These are phyloP conservation scores for Tricholoma terreum DNA, from an alignment of 768 basidiomycete genomes.

Conservation along the genomic window DNA sequence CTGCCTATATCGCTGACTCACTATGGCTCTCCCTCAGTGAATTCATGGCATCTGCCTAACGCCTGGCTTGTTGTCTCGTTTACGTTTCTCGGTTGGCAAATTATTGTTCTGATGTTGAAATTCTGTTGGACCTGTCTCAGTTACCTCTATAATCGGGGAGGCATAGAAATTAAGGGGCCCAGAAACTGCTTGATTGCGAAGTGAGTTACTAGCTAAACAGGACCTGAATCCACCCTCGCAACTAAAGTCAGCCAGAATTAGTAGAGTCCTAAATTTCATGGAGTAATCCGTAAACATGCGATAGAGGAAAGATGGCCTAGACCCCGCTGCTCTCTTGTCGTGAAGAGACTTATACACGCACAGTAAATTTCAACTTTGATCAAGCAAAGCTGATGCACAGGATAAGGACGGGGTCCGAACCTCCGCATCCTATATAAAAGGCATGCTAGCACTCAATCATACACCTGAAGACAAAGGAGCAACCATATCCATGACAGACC, in stretches of 20 bases:
- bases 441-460: no score
- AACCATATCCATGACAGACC: conserved; percentile 67
- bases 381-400: no score
- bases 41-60: conserved; percentile 63
- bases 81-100: conserved; percentile 42
- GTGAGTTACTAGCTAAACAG: conserved; percentile 43
- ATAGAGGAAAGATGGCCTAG: conserved; percentile 32
- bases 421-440: no score
- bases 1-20: conserved; percentile 54
- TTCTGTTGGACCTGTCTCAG: no score
- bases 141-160: no score
- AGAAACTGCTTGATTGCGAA: no score
- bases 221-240: conserved; percentile 36
- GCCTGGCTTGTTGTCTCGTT: conserved; percentile 61
- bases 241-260: conserved; percentile 14
- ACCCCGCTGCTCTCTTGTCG: conserved; percentile 50
- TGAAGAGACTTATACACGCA: conserved; percentile 61
- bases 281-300: conserved; percentile 45
- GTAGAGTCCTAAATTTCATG: conserved; percentile 50
- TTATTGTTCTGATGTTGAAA: no score
- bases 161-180: no score
- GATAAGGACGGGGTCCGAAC: no score
- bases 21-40: conserved; percentile 68
- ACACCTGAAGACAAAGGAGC: no score
- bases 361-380: no score